Evolutionary conservation across 768 basidiomycete genomes (phyloP), one percentile per base, ranked within the genome.

Genomic region (Russula earlei): DNA sequence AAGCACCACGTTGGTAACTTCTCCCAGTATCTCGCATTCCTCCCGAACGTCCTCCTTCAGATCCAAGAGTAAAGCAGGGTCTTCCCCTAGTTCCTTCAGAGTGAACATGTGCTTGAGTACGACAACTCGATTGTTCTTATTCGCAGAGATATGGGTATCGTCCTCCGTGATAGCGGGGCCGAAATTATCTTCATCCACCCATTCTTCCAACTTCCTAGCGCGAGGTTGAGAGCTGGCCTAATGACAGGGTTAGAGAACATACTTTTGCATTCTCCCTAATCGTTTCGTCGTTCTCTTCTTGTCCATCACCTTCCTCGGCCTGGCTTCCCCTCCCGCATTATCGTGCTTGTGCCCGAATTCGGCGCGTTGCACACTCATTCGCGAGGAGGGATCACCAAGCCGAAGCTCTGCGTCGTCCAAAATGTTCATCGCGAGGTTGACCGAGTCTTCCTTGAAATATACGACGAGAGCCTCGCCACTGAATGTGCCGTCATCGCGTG

Each of bases 371-470:
- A 93, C 87, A 51, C 69, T 77, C 83, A 92, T 91, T 43, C 80
- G 71, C 14, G 85, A 82, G 7, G 77, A 77, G 7, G 85, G 70
- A 43, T 88, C 87, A 2, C 94, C 95, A 22, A 95, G 64, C 55
- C 91, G 75, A 58, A 99, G 72, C 68, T 96, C 93, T 2, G 90
- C 90, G 56, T 97, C 95, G 67, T 97, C 94, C 58, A 98, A 74
- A 51, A 98, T 74, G 62, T 77, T 86, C 59, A 89, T 66, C 9
- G 94, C 95, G 52, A 98, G 75, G 4, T 74, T 70, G 19, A 98
- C 96, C n/a, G 87, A 91, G 58, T 92, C 94, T 68, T 95, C 92
- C 69, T 96, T 96, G 77, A 97, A 95, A 70, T 89, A 99, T 33
- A 97, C 92, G 55, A 99, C 85, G 61, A 98, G 72, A 2, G 93